Evolutionary conservation across 345 rosid genomes (phyloP).

Genomic region (Lepidium africanum): DNA sequence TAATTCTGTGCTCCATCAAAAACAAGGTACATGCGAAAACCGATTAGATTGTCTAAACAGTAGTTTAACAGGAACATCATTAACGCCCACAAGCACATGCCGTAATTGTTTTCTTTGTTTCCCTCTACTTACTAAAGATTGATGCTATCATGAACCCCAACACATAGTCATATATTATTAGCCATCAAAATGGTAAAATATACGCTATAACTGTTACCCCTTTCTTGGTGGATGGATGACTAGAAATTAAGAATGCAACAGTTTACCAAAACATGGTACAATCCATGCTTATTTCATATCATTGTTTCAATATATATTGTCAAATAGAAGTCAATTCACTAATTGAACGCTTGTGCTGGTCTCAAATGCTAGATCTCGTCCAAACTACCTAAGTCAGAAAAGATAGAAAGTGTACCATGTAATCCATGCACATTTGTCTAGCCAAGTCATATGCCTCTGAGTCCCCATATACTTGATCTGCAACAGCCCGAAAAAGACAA

Average conservation of each 20-base stretch:
- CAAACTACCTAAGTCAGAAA: background rate
- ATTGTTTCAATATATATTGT: background rate
- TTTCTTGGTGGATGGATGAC: background rate
- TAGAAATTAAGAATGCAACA: background rate
- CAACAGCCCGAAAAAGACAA: conserved; percentile 95
- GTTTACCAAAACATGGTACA: background rate
- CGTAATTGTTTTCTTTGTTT: background rate
- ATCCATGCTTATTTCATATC: background rate
- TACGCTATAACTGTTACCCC: background rate
- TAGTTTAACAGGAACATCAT: background rate
- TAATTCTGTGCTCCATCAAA: background rate
- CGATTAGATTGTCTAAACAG: background rate
- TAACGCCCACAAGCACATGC: background rate
- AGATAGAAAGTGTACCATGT: conserved; percentile 58
- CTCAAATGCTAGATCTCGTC: background rate
- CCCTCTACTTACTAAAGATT: background rate
- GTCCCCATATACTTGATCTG: conserved; percentile 99
- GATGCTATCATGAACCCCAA: background rate
- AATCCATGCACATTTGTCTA: conserved; percentile 94
- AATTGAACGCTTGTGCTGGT: background rate
- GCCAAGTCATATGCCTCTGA: conserved; percentile 64
- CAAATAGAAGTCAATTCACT: too few relatives aligned
- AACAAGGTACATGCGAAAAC: background rate
- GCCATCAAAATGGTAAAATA: background rate
- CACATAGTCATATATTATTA: background rate